Conservation (phyloP, 1,284 basidiomycete species). For the Tylopilus sp. region DNA sequence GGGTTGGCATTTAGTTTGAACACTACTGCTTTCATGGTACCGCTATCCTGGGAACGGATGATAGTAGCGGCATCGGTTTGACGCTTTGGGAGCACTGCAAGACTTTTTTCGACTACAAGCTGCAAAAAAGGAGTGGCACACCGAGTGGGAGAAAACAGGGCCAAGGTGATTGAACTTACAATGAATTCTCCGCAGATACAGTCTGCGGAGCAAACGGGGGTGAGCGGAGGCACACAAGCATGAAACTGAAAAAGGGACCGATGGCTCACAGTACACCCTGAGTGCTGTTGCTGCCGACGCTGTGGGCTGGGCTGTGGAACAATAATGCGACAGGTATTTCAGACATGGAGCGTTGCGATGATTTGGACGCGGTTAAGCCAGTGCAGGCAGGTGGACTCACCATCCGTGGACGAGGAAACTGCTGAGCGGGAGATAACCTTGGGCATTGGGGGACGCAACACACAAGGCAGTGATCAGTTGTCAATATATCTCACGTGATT, state of each 20-base stretch:
- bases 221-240: conserved; percentile 9
- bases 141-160: conserved; percentile 2
- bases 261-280: conserved; percentile 69
- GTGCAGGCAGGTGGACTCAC: conserved; percentile 37
- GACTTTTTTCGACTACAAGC: conserved; percentile 78
- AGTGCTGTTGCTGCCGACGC: conserved; percentile 72
- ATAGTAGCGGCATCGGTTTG: conserved; percentile 72
- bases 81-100: conserved; percentile 65
- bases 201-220: conserved; percentile 42
- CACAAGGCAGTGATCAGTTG: conserved; percentile 3
- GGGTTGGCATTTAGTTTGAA: conserved; percentile 74
- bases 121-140: conserved; percentile 30
- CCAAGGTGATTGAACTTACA: conserved; percentile 42
- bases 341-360: conserved; percentile 2
- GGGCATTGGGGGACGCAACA: conserved; percentile 47
- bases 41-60: conserved; percentile 62
- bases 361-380: conserved; percentile 9
- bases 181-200: conserved; percentile 84
- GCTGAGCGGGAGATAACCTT: conserved; percentile 80
- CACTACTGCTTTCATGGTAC: conserved; percentile 54
- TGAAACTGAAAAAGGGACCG: conserved; percentile 6
- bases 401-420: conserved; percentile 76
- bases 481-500: conserved; percentile 28
- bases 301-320: conserved; percentile 62
- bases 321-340: not conserved